Conservation (phyloP, 768 basidiomycete genomes). For the Amanita fuliginea region DNA sequence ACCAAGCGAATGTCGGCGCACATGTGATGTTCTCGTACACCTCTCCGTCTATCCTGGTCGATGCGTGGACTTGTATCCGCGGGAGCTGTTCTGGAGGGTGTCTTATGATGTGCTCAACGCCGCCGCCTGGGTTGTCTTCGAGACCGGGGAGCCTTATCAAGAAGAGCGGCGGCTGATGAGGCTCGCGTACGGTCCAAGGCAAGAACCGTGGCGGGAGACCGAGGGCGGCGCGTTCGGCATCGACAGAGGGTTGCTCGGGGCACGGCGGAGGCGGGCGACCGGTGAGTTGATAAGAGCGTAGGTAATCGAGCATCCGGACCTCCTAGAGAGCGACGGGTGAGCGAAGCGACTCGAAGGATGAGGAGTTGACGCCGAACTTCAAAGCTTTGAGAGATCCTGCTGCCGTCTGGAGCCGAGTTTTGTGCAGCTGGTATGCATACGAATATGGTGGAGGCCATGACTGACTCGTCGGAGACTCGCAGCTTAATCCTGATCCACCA, state of each 20-base stretch:
- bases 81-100: constrained; percentile 10
- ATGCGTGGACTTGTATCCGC: constrained; percentile 12
- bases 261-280: constrained; percentile 37
- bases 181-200: constrained; percentile 17
- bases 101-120: background rate
- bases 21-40: constrained; percentile 27
- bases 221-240: constrained; percentile 29
- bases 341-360: background rate
- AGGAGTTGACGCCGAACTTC: constrained; percentile 14
- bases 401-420: constrained; percentile 4
- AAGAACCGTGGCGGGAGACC: constrained; percentile 42
- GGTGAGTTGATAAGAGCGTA: constrained; percentile 34
- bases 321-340: constrained; percentile 27
- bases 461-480: too few relatives aligned
- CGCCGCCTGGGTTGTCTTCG: background rate
- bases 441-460: background rate
- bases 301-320: constrained; percentile 42
- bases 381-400: constrained; percentile 15
- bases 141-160: background rate
- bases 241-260: constrained; percentile 34
- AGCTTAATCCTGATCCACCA: too few relatives aligned
- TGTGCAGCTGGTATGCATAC: constrained; percentile 9
- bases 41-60: constrained; percentile 13
- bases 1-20: constrained; percentile 22
- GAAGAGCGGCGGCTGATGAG: background rate